Evolutionary conservation across 2,329 filamentous ascomycete genomes (phyloP).

Genomic region (Lithohypha guttulata): DNA sequence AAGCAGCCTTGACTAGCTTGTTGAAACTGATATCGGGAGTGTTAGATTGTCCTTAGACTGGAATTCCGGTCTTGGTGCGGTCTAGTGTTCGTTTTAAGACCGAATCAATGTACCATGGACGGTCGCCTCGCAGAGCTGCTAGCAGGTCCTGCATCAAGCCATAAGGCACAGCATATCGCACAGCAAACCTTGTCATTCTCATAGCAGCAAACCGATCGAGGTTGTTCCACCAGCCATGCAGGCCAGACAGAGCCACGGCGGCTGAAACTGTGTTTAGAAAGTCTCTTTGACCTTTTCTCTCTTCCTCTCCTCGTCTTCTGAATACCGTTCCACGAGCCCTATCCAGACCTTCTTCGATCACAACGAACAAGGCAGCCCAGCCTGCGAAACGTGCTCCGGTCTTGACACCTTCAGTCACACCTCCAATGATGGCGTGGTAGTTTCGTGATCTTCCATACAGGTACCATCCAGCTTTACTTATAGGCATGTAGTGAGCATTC

Average conservation of each 20-base stretch:
- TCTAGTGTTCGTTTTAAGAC: slow-evolving; percentile 37
- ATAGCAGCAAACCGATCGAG: slow-evolving; percentile 68
- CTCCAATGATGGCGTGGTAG: slow-evolving; percentile 71
- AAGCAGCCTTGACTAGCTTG: no score
- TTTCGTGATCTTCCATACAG: slow-evolving; percentile 99
- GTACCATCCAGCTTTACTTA: slow-evolving; percentile 78
- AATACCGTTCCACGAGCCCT: slow-evolving; percentile 56
- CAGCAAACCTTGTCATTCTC: slow-evolving; percentile 66
- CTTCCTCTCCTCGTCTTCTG: slow-evolving; percentile 70
- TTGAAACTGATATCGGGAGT: no score
- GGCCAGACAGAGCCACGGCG: slow-evolving; percentile 70
- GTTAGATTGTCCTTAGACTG: no score
- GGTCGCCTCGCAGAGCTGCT: slow-evolving; percentile 51
- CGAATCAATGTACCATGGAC: slow-evolving; percentile 63
- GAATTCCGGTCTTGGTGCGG: no score
- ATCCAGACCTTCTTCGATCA: slow-evolving; percentile 78
- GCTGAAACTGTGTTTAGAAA: slow-evolving; percentile 72
- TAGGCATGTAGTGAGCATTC: slow-evolving; percentile 86
- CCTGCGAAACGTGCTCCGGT: slow-evolving; percentile 61
- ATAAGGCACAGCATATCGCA: slow-evolving; percentile 68
- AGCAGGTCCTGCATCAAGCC: slow-evolving; percentile 71
- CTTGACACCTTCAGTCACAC: slow-evolving; percentile 63
- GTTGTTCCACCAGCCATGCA: slow-evolving; percentile 75
- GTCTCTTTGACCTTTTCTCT: slow-evolving; percentile 54
- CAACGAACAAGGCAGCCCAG: slow-evolving; percentile 67